phyloP scores from a whole-genome alignment of 768 basidiomycete genomes.

The Leccinellum albellum region DNA sequence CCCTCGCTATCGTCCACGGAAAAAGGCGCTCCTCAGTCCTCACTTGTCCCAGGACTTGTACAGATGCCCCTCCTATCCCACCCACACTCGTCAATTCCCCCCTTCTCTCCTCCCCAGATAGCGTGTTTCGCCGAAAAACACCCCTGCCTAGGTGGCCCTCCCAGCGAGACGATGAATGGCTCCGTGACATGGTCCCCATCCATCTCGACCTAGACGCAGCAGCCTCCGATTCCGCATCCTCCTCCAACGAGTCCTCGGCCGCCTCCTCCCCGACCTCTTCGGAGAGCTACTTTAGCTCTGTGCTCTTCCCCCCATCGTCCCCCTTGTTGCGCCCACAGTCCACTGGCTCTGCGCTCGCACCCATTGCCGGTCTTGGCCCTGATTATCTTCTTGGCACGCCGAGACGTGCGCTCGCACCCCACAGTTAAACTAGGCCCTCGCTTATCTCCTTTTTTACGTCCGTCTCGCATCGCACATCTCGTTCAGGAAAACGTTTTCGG shows the following conservation, averaged over 20 bases:
- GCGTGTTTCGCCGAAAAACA: conserved; percentile 43
- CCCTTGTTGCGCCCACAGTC: conserved; percentile 24
- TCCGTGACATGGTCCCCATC: conserved; percentile 58
- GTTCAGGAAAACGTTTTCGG: conserved; percentile 20
- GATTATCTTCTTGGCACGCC: not conserved
- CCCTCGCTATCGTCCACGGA: not conserved
- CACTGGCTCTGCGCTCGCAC: conserved; percentile 6
- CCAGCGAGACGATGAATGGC: conserved; percentile 55
- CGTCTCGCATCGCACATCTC: not conserved
- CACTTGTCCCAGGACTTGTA: conserved; percentile 15
- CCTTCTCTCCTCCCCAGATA: conserved; percentile 47
- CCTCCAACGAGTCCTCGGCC: not conserved
- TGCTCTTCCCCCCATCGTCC: conserved; percentile 13
- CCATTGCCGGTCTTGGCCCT: not conserved
- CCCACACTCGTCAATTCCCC: conserved; percentile 56
- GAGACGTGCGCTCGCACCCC: conserved; percentile 2
- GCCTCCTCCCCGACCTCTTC: conserved; percentile 22
- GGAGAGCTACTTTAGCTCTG: conserved; percentile 11
- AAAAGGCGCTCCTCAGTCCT: conserved; percentile 21
- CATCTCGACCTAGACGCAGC: conserved; percentile 15
- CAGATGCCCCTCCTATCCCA: conserved; percentile 48
- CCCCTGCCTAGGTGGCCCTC: conserved; percentile 37
- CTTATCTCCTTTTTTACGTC: conserved; percentile 24
- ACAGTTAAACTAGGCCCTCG: conserved; percentile 10
- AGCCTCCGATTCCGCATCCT: conserved; percentile 7